These are phyloP conservation scores for Penicillium capsulatum DNA, from an alignment of 2,329 filamentous ascomycete species.

Conservation along the genomic window DNA sequence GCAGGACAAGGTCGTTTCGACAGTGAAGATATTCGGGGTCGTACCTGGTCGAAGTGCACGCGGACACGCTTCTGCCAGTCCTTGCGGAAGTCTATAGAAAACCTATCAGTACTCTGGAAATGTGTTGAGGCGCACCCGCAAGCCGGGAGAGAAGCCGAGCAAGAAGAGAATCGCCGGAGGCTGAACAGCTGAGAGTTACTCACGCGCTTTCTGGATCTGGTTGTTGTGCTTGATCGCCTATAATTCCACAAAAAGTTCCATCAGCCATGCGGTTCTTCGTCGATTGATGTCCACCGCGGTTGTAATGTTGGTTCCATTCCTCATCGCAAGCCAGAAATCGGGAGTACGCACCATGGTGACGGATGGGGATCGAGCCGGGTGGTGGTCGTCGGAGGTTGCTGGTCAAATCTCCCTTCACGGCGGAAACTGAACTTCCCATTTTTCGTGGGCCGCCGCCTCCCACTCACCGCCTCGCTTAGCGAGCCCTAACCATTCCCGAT, in stretches of 20 bases:
- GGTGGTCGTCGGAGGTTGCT: constrained; percentile 45
- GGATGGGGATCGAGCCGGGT: constrained; percentile 51
- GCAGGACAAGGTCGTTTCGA: constrained; percentile 5
- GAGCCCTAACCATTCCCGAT: constrained; percentile 38
- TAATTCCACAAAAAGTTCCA: constrained; percentile 31
- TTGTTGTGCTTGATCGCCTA: constrained; percentile 99
- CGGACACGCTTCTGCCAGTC: constrained; percentile 99
- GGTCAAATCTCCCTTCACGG: constrained; percentile 42
- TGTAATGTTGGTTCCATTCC: constrained; percentile 8
- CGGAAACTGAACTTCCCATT: constrained; percentile 34
- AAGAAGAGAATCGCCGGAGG: neutral
- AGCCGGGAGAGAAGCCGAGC: constrained; percentile 15
- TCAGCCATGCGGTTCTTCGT: constrained; percentile 11
- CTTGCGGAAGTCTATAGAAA: constrained; percentile 84
- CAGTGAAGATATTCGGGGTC: constrained; percentile 37
- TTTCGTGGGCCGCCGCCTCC: constrained; percentile 42
- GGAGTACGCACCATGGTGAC: constrained; percentile 48
- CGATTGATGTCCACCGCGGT: constrained; percentile 16
- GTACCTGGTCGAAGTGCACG: constrained; percentile 99
- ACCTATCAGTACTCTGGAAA: constrained; percentile 25
- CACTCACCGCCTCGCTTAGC: constrained; percentile 43
- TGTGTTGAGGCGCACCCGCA: constrained; percentile 10
- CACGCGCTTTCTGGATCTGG: constrained; percentile 94
- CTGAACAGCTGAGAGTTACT: constrained; percentile 39
- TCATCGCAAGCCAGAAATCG: constrained; percentile 19